Base-by-base conservation (phyloP, 2,329 filamentous ascomycete genomes). In the Lachnellula arida region DNA sequence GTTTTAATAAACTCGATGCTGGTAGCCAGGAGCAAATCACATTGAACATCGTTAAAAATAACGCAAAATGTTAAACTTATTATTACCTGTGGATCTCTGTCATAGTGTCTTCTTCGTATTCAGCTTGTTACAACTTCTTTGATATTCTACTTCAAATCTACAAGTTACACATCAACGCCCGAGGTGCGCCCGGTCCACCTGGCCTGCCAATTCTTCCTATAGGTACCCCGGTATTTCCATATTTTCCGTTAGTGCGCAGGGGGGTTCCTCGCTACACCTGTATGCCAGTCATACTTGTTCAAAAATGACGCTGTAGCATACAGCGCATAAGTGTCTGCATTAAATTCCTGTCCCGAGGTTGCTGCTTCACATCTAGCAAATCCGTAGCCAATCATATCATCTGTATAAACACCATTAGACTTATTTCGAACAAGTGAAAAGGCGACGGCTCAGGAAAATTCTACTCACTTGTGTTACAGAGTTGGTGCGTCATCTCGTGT, bases 1-100 rank as follows among this genome's bases (percentile, higher is more conserved):
- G 88, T 68, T 74, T 99, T 63, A 97, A 95, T 75, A 97, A 96
- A 71, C 77, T 99, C 52, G 94, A 99, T 73, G 89, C 91, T 0
- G 94, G 92, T 0, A 84, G 83, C 2, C 91, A 95, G 25, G 94
- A 99, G 72, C 88, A 85, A 71, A 82, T 99, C 49, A 87, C 87
- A 63, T 76, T 99, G 52, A 87, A 40, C 14, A 40, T 40, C 9
- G 37, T 40, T 3, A 40, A 40, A 40, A n/a, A 40, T 40, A 11
- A 40, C 37, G 37, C 14, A 2, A 17, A 1, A n/a, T n/a, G 3
- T n/a, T n/a, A n/a, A 2, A 40, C 14, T 2, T 40, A 28, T 40
- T n/a, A n/a, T n/a, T n/a, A n/a, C 37, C 37, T 40, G 1, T 9
- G n/a, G 6, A n/a, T n/a, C 37, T 40, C 37, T 2, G 5, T 40